Evolutionary conservation across 2,329 filamentous ascomycete species (phyloP).

Genomic region (Colletotrichum sp.): DNA sequence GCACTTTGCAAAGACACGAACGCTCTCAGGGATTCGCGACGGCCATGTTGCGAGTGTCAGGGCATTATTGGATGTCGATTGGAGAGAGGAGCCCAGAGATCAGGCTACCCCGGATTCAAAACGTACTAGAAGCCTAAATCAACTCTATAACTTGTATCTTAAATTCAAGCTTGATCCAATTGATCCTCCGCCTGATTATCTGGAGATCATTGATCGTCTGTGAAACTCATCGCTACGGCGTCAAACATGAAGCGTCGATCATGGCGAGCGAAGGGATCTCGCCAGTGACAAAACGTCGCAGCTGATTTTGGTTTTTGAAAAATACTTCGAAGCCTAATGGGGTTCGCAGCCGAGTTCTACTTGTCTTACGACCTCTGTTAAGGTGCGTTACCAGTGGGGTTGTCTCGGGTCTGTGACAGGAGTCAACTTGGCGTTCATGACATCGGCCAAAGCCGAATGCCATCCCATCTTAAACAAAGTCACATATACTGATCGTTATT

Average conservation of each 20-base stretch:
- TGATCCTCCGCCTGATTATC: background rate
- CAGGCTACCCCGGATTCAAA: background rate
- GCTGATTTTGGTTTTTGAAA: background rate
- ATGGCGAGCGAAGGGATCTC: background rate
- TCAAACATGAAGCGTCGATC: background rate
- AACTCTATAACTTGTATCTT: background rate
- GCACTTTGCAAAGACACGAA: background rate
- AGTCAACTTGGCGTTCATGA: background rate
- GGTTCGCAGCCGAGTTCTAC: background rate
- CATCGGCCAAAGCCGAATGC: background rate
- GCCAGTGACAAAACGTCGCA: background rate
- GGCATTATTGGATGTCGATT: background rate
- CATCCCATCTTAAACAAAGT: background rate
- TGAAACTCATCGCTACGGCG: background rate
- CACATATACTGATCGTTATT: background rate
- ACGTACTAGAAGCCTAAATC: background rate
- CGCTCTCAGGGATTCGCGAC: background rate
- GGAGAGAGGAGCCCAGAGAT: background rate
- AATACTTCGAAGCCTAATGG: background rate
- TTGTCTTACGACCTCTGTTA: background rate
- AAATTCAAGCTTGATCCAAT: background rate
- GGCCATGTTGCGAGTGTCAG: background rate
- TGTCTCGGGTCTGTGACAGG: conserved; percentile 6
- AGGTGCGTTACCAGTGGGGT: background rate
- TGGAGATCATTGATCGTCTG: background rate